Conservation (phyloP, 176 grass and related monocot species). For the Dactylis glomerata region DNA sequence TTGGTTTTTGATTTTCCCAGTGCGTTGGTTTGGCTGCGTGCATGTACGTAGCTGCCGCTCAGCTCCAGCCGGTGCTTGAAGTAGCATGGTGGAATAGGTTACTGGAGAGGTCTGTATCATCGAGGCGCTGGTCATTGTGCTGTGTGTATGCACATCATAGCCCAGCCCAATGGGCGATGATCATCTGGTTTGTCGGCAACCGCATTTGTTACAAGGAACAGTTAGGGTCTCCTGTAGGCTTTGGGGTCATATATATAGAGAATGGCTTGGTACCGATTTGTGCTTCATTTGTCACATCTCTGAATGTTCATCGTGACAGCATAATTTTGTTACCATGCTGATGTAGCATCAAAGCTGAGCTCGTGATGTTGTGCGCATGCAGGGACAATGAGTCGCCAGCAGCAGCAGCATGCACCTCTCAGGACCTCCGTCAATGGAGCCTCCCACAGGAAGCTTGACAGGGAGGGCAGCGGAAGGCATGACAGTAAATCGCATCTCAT, state of each 20-base stretch:
- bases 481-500: conserved; percentile 48
- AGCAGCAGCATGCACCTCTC: conserved; percentile 47
- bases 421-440: conserved; percentile 61
- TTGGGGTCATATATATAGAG: neutral
- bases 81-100: neutral
- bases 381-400: conserved; percentile 76
- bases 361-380: conserved; percentile 13
- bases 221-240: neutral
- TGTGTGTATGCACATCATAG: neutral
- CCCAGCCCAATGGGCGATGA: neutral
- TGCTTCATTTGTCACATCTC: neutral
- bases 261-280: neutral
- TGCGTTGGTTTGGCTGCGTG: neutral
- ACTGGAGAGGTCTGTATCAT: neutral
- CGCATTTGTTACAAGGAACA: neutral
- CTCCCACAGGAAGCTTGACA: conserved; percentile 51
- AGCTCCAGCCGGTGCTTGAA: neutral
- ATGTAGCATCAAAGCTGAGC: conserved; percentile 12
- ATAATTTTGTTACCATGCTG: neutral
- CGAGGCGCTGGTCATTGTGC: neutral
- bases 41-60: neutral
- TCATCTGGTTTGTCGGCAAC: conserved; percentile 1
- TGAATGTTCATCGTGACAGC: neutral
- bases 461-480: conserved; percentile 51
- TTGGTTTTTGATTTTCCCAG: neutral